Conservation (phyloP, 768 basidiomycete genomes). For the Pulveroboletus sp. region DNA sequence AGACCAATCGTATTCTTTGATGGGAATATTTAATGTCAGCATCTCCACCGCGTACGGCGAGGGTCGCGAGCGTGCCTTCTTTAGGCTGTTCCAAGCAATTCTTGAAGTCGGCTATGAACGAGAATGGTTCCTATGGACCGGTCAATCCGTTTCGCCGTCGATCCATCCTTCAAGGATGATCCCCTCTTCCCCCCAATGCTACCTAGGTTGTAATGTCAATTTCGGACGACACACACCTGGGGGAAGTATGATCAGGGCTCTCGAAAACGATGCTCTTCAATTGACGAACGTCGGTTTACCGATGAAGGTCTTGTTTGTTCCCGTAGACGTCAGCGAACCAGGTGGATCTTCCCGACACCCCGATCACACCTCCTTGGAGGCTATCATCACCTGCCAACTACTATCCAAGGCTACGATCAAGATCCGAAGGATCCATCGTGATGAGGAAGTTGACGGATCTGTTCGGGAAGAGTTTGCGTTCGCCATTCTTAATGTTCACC, state of each 20-base stretch:
- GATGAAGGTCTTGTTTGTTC: neutral
- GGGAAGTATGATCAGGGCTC: neutral
- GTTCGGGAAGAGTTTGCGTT: too few species aligned
- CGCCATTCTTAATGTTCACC: too few species aligned
- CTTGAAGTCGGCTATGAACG: neutral
- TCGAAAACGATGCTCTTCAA: neutral
- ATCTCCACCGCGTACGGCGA: constrained; percentile 14
- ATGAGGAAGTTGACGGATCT: too few species aligned
- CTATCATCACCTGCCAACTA: too few species aligned
- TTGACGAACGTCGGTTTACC: neutral
- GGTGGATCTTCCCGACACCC: too few species aligned
- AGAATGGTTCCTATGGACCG: neutral
- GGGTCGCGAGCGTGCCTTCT: constrained; percentile 11
- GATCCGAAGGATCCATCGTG: too few species aligned
- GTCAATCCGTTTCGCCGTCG: neutral
- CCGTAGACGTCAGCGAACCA: neutral
- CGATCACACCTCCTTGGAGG: too few species aligned
- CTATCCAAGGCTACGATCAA: too few species aligned
- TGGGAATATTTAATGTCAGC: constrained; percentile 11
- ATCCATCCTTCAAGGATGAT: neutral
- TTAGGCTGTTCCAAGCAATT: constrained; percentile 2
- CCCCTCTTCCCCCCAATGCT: neutral
- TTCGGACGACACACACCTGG: neutral
- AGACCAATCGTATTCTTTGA: constrained; percentile 14
- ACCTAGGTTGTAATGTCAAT: neutral